Evolutionary conservation across 78 protist species (phyloP).

Genomic region (Dictyostelium intermedium): DNA sequence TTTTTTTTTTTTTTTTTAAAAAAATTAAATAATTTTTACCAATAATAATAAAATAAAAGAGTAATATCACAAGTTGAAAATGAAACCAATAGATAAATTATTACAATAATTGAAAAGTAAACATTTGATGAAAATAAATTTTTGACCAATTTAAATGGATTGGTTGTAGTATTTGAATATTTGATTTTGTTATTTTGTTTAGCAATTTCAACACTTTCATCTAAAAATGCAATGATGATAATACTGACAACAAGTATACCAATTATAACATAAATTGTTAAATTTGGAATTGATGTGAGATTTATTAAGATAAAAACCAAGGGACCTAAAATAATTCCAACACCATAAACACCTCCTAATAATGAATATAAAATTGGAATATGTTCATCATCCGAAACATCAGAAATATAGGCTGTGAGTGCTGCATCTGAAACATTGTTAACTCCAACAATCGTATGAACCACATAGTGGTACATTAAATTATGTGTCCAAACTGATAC

Average conservation of each 20-base stretch:
- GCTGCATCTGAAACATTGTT: neutral
- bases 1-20: neutral
- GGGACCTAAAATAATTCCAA: slow-evolving; percentile 2
- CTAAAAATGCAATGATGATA: neutral
- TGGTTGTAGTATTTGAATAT: neutral
- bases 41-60: neutral
- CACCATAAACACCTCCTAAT: neutral
- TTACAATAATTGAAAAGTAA: neutral
- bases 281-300: neutral
- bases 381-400: neutral
- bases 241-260: neutral
- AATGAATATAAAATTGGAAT: neutral
- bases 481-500: neutral
- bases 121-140: neutral
- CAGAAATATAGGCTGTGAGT: neutral
- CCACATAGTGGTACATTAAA: neutral
- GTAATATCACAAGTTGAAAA: neutral
- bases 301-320: neutral
- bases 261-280: neutral
- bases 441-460: slow-evolving; percentile 27
- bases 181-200: neutral
- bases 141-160: slow-evolving; percentile 20
- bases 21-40: neutral
- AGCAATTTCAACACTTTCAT: neutral
- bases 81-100: neutral